Evolutionary conservation across 257 asterid species (phyloP).

Genomic region (Thymus quinquecostatus): DNA sequence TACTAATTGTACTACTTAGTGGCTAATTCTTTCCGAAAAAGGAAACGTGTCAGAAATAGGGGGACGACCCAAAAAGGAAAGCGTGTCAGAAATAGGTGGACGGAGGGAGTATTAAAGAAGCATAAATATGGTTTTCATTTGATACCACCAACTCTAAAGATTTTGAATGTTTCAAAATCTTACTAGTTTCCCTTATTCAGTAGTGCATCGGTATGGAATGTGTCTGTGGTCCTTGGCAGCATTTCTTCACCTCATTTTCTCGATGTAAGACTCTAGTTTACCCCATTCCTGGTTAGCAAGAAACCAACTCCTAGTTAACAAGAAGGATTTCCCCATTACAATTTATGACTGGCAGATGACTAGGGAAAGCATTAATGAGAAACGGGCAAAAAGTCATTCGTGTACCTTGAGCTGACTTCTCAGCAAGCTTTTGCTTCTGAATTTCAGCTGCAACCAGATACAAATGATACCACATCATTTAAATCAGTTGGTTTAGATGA

Average conservation of each 20-base stretch:
- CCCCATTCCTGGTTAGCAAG: conserved; percentile 62
- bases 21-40: too few relatives aligned
- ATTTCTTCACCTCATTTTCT: conserved; percentile 82
- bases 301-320: background rate
- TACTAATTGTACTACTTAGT: too few relatives aligned
- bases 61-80: too few relatives aligned
- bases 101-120: too few relatives aligned
- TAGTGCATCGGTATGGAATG: conserved; percentile 80
- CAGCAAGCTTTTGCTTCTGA: conserved; percentile 63
- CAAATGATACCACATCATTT: background rate
- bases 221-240: conserved; percentile 87
- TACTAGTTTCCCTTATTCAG: conserved; percentile 37
- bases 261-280: conserved; percentile 78
- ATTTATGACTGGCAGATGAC: background rate
- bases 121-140: too few relatives aligned
- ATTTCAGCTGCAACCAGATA: conserved; percentile 70
- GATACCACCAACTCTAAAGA: too few relatives aligned
- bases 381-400: background rate
- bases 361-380: background rate
- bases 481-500: background rate
- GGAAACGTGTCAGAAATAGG: too few relatives aligned
- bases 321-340: background rate
- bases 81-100: too few relatives aligned
- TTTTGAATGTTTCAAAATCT: background rate
- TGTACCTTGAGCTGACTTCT: conserved; percentile 85